Evolutionary conservation across 2,329 filamentous ascomycete genomes (phyloP).

Genomic region (Colletotrichum caudatum): DNA sequence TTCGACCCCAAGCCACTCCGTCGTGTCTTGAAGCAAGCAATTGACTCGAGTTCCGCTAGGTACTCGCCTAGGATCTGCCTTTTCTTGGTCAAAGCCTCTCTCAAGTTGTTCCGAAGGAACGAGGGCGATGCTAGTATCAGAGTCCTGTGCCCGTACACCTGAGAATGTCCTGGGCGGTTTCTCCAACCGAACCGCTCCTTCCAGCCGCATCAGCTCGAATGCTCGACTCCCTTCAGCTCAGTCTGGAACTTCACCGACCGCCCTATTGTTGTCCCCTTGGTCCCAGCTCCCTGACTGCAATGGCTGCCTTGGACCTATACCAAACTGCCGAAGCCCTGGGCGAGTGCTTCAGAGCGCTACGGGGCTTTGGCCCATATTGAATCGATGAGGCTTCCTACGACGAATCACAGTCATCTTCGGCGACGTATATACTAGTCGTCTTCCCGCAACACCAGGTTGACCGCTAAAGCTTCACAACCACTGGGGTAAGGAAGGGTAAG

Average conservation of each 20-base stretch:
- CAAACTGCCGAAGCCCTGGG: constrained; percentile 11
- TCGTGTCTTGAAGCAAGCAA: constrained; percentile 6
- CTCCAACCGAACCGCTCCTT: neutral
- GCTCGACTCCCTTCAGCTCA: constrained; percentile 14
- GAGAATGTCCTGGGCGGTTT: constrained; percentile 4
- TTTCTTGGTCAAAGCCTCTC: constrained; percentile 10
- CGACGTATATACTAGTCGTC: neutral
- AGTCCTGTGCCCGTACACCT: constrained; percentile 7
- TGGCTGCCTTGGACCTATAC: constrained; percentile 5
- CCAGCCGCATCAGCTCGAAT: neutral
- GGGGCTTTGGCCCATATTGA: neutral
- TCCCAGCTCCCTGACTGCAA: constrained; percentile 1
- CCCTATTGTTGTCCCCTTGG: constrained; percentile 3
- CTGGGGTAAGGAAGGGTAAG: neutral
- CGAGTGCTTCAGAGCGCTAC: neutral
- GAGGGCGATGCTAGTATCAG: constrained; percentile 34
- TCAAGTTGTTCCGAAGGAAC: constrained; percentile 13
- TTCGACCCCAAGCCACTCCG: constrained; percentile 30
- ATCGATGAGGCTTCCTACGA: neutral
- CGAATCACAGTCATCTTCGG: neutral
- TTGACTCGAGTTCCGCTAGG: constrained; percentile 24
- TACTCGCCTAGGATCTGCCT: constrained; percentile 20
- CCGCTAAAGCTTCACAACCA: neutral
- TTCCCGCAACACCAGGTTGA: constrained; percentile 3
- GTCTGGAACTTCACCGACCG: constrained; percentile 30